A percentile compares a stretch with the other conserved stretches of the same genome.
phyloP scores from a whole-genome alignment of 2,329 filamentous ascomycete species.

The Alternaria conjuncta region DNA sequence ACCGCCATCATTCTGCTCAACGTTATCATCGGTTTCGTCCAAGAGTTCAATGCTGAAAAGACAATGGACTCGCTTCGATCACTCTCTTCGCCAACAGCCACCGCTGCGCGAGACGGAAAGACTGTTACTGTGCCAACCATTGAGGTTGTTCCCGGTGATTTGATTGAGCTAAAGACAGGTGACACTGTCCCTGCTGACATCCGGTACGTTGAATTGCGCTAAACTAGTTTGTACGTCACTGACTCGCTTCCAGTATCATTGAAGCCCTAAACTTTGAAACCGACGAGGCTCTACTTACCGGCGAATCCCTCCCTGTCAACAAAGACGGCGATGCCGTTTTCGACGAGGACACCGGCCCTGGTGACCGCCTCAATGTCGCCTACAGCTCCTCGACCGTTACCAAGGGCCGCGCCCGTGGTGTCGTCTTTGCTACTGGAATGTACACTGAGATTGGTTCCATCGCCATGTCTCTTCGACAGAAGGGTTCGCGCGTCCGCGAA shows the following conservation, averaged over 20 bases:
- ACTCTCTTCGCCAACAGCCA: constrained; percentile 54
- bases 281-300: constrained; percentile 74
- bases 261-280: constrained; percentile 76
- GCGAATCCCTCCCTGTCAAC: constrained; percentile 70
- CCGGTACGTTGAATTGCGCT: constrained; percentile 42
- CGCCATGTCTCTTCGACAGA: constrained; percentile 65
- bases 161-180: constrained; percentile 67
- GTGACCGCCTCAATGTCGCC: constrained; percentile 72
- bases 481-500: constrained; percentile 42
- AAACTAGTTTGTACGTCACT: not conserved
- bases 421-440: constrained; percentile 73
- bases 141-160: constrained; percentile 70
- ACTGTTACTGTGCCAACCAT: constrained; percentile 59
- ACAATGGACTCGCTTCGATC: constrained; percentile 56
- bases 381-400: constrained; percentile 59
- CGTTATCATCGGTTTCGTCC: constrained; percentile 54
- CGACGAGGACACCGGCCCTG: constrained; percentile 62
- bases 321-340: constrained; percentile 66
- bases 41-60: constrained; percentile 57
- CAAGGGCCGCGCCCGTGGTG: constrained; percentile 67
- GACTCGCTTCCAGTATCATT: constrained; percentile 43
- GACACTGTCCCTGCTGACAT: constrained; percentile 74
- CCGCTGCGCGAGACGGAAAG: constrained; percentile 60
- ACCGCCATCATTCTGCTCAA: constrained; percentile 55
- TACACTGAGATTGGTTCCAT: constrained; percentile 76